Conservation (phyloP, 768 basidiomycete genomes). For the Lentinula sp. region DNA sequence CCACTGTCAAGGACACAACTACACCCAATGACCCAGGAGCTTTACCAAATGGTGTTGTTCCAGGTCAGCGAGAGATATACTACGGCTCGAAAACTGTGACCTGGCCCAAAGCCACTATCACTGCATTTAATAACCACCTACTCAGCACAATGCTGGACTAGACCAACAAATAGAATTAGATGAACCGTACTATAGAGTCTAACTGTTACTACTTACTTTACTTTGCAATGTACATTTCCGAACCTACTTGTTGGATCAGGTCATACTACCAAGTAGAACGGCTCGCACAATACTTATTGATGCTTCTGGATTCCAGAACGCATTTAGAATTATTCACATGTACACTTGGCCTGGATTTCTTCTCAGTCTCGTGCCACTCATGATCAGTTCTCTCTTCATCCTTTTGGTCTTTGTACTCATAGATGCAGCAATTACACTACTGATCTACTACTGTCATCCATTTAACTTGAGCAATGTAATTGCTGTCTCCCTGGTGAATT, state of each 20-base stretch:
- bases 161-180: not conserved
- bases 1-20: not conserved
- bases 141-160: not conserved
- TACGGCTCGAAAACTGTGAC: not conserved
- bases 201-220: not conserved
- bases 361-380: too few relatives aligned
- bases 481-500: not conserved
- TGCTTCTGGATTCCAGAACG: too few relatives aligned
- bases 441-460: not conserved
- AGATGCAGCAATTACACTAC: too few relatives aligned
- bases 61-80: not conserved
- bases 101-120: not conserved
- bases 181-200: not conserved
- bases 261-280: too few relatives aligned
- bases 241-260: too few relatives aligned
- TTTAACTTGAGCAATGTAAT: slow-evolving; percentile 2
- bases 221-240: too few relatives aligned
- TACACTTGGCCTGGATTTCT: too few relatives aligned
- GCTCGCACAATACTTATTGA: too few relatives aligned
- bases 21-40: not conserved
- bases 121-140: not conserved
- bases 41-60: not conserved
- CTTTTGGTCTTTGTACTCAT: too few relatives aligned
- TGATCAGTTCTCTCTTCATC: too few relatives aligned
- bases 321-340: too few relatives aligned